These are phyloP conservation scores for Heritiera littoralis DNA, from an alignment of 345 rosid genomes.

Conservation along the genomic window DNA sequence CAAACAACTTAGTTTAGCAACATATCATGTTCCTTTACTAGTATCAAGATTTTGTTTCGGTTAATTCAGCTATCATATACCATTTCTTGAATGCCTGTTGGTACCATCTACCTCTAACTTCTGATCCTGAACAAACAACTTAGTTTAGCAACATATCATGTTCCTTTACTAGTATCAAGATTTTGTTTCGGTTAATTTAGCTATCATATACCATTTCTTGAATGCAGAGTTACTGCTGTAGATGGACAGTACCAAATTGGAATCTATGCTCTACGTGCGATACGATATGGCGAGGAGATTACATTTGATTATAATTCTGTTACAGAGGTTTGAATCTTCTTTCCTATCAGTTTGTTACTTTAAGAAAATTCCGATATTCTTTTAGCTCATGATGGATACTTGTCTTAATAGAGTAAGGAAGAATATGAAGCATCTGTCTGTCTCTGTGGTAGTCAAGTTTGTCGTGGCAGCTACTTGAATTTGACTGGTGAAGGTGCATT, in stretches of 20 bases:
- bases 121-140: not conserved
- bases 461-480: conserved; percentile 99
- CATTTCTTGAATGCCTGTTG: not conserved
- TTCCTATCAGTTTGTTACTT: conserved; percentile 1
- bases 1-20: not conserved
- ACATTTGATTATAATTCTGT: conserved; percentile 98
- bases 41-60: not conserved
- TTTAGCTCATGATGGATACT: not conserved
- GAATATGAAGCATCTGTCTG: conserved; percentile 99
- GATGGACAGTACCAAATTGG: conserved; percentile 99
- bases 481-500: conserved; percentile 99
- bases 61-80: not conserved
- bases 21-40: not conserved
- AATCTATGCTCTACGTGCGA: conserved; percentile 74
- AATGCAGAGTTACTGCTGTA: conserved; percentile 93
- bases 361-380: not conserved
- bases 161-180: not conserved
- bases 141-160: not conserved
- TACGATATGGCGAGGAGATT: conserved; percentile 91
- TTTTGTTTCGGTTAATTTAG: not conserved
- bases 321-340: conserved; percentile 71
- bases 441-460: conserved; percentile 98
- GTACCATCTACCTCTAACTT: not conserved
- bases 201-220: conserved; percentile 18
- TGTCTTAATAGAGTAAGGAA: conserved; percentile 79